phyloP scores from a whole-genome alignment of 2,329 filamentous ascomycete genomes.

The Sporothrix sp. region DNA sequence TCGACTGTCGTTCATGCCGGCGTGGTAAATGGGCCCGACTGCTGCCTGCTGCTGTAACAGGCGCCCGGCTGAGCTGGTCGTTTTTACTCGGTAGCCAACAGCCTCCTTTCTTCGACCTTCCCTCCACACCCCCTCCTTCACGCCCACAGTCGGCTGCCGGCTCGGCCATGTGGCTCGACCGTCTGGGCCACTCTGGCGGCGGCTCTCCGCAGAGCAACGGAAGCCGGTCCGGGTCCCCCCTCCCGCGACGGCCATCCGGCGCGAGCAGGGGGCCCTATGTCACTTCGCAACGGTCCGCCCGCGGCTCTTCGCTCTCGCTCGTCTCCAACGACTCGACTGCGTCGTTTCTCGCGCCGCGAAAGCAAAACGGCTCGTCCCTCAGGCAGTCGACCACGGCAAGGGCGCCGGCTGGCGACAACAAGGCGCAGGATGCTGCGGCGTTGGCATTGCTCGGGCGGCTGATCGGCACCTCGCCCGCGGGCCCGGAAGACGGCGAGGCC shows the following conservation, averaged over 20 bases:
- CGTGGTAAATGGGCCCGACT: not conserved
- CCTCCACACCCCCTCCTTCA: not conserved
- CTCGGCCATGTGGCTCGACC: conserved; percentile 75
- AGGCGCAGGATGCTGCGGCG: conserved; percentile 51
- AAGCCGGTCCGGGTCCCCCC: conserved; percentile 63
- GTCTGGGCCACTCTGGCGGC: conserved; percentile 56
- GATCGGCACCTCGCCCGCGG: conserved; percentile 25
- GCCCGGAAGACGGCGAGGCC: not conserved
- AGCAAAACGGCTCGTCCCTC: conserved; percentile 58
- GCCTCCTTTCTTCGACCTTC: not conserved
- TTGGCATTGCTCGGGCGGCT: conserved; percentile 56
- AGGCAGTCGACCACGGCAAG: conserved; percentile 46
- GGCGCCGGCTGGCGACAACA: conserved; percentile 24
- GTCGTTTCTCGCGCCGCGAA: conserved; percentile 59
- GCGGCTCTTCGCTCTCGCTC: conserved; percentile 72
- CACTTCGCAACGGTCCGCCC: conserved; percentile 58
- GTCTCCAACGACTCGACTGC: conserved; percentile 65
- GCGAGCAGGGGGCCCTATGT: conserved; percentile 55
- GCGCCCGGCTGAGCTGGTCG: not conserved
- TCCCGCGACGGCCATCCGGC: conserved; percentile 56
- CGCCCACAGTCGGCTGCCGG: not conserved
- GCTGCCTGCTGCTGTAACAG: not conserved
- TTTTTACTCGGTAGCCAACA: not conserved
- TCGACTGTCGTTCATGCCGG: not conserved
- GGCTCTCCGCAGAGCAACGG: conserved; percentile 51